Percentiles rank a stretch among this genome's conserved stretches.
These are phyloP conservation scores for Cupressus sempervirens DNA, from an alignment of 75 land plant genomes.

Conservation along the genomic window DNA sequence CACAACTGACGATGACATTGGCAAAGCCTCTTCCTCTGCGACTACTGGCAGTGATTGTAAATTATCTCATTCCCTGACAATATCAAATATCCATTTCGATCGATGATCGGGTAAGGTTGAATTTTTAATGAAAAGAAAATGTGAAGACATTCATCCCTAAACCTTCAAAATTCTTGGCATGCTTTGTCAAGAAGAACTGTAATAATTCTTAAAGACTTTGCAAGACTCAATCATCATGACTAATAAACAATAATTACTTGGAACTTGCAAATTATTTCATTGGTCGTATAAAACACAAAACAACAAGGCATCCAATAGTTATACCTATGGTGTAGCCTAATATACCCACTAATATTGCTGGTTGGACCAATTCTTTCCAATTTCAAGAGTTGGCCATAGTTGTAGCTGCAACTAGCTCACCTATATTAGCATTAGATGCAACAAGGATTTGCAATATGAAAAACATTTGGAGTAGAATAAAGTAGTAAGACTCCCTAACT, in stretches of 20 bases:
- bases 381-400: constrained; percentile 41
- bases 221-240: background rate
- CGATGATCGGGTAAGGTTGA: too few relatives aligned
- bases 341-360: constrained; percentile 42
- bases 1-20: too few relatives aligned
- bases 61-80: too few relatives aligned
- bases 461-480: too few relatives aligned
- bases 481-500: too few relatives aligned
- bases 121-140: background rate
- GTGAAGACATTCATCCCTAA: background rate
- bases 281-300: constrained; percentile 16
- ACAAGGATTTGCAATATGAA: constrained; percentile 26
- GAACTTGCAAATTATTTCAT: background rate
- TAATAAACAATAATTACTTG: background rate
- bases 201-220: background rate
- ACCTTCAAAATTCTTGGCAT: background rate
- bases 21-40: too few relatives aligned
- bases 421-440: constrained; percentile 55
- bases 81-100: too few relatives aligned
- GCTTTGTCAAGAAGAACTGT: background rate
- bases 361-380: constrained; percentile 40
- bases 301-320: constrained; percentile 34
- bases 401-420: constrained; percentile 50
- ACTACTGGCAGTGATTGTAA: too few relatives aligned
- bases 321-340: constrained; percentile 51